Evolutionary conservation across 192 early-diverging fungal genomes (phyloP).

Genomic region (Allomyces macrogynus): DNA sequence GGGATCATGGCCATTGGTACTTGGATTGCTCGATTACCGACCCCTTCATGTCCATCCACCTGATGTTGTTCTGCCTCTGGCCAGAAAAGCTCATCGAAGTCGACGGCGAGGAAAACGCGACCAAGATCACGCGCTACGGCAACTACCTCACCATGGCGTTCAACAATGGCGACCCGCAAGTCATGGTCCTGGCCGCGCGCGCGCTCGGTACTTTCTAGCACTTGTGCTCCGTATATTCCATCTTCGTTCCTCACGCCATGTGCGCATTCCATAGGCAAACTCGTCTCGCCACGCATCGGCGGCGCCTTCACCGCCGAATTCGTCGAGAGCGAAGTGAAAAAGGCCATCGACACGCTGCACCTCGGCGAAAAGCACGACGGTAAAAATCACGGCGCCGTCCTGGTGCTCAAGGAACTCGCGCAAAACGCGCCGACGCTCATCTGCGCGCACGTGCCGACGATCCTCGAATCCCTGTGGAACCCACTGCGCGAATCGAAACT

Average conservation of each 20-base stretch:
- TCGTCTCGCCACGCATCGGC: conserved; percentile 11
- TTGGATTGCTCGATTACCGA: too few species aligned
- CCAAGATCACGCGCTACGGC: conserved; percentile 51
- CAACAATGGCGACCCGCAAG: conserved; percentile 46
- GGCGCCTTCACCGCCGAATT: conserved; percentile 57
- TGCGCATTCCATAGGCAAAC: background rate
- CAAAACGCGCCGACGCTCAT: conserved; percentile 60
- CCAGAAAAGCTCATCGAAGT: conserved; percentile 67
- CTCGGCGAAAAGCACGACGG: conserved; percentile 57
- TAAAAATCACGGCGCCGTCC: conserved; percentile 55
- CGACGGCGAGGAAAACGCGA: conserved; percentile 59
- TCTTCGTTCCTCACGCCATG: background rate
- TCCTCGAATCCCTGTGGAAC: conserved; percentile 67
- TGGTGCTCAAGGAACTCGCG: conserved; percentile 53
- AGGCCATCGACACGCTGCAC: conserved; percentile 68
- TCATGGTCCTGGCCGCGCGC: conserved; percentile 49
- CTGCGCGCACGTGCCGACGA: conserved; percentile 55
- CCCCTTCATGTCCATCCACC: too few species aligned
- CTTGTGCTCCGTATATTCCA: background rate
- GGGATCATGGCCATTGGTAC: conserved; percentile 63
- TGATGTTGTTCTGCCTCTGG: too few species aligned
- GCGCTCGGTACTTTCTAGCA: conserved; percentile 32
- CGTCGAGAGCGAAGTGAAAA: conserved; percentile 64
- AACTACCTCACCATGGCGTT: conserved; percentile 63
- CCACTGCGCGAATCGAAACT: conserved; percentile 61